Evolutionary conservation across 1,139 yeast species (phyloP).

Genomic region (Nakaseomyces glabratus): DNA sequence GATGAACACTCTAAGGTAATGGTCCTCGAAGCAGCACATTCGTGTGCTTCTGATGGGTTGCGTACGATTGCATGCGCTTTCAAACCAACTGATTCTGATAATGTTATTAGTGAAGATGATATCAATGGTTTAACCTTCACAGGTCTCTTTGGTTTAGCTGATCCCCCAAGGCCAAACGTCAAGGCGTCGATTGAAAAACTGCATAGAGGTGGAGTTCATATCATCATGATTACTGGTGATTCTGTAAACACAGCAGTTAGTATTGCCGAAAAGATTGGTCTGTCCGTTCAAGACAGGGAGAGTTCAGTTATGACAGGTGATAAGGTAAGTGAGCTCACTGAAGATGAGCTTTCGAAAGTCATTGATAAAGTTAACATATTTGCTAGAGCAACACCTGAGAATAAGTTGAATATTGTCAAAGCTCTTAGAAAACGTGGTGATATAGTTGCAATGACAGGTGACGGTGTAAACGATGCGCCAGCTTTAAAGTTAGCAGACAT

Average conservation of each 20-base stretch:
- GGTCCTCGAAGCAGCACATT: slow-evolving; percentile 47
- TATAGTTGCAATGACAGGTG: slow-evolving; percentile 97
- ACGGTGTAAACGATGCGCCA: slow-evolving; percentile 97
- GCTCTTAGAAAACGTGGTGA: slow-evolving; percentile 89
- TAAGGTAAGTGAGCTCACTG: slow-evolving; percentile 59
- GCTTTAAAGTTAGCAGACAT: slow-evolving; percentile 92
- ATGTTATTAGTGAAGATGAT: slow-evolving; percentile 32
- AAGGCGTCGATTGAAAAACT: slow-evolving; percentile 57
- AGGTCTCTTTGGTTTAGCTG: slow-evolving; percentile 88
- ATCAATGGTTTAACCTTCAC: slow-evolving; percentile 60
- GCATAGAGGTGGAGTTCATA: slow-evolving; percentile 85
- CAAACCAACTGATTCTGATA: slow-evolving; percentile 31
- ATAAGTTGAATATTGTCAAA: slow-evolving; percentile 79
- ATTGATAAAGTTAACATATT: slow-evolving; percentile 78
- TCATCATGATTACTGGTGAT: slow-evolving; percentile 95
- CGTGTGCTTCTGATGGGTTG: slow-evolving; percentile 70
- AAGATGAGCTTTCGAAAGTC: slow-evolving; percentile 57
- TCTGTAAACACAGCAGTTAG: slow-evolving; percentile 79
- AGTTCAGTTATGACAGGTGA: slow-evolving; percentile 73
- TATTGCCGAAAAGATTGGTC: slow-evolving; percentile 85
- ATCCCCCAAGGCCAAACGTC: slow-evolving; percentile 88
- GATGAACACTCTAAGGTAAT: slow-evolving; percentile 41
- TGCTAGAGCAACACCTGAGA: slow-evolving; percentile 94
- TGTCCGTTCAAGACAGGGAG: slow-evolving; percentile 58
- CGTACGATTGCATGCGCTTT: slow-evolving; percentile 77